These are phyloP conservation scores for Rhodocollybia butyracea DNA, from an alignment of 768 basidiomycete species.

Conservation along the genomic window DNA sequence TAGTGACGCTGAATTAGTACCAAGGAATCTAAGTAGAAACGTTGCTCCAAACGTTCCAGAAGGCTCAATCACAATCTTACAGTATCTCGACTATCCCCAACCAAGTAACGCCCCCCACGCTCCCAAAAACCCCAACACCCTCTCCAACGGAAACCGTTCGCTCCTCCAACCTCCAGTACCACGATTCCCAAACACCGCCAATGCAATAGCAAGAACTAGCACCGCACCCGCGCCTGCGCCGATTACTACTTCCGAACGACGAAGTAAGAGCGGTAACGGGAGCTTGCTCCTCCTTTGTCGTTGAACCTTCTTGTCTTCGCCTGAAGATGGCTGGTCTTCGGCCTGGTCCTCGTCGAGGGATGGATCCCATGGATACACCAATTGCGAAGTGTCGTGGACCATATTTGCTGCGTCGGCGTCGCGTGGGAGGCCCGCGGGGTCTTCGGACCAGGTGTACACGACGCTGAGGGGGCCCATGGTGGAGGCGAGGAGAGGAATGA, in stretches of 20 bases:
- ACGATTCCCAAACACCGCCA: slow-evolving; percentile 50
- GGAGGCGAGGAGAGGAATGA: slow-evolving; percentile 45
- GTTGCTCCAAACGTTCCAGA: too few relatives aligned
- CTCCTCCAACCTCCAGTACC: slow-evolving; percentile 1
- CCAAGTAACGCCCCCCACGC: too few relatives aligned
- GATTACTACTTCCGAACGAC: slow-evolving; percentile 18
- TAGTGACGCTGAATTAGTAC: too few relatives aligned
- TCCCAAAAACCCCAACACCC: not conserved
- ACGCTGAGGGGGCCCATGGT: slow-evolving; percentile 82
- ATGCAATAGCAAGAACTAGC: slow-evolving; percentile 65
- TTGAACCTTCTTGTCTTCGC: slow-evolving; percentile 8
- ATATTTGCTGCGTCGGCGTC: slow-evolving; percentile 61
- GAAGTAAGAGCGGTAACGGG: slow-evolving; percentile 2
- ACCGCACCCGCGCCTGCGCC: slow-evolving; percentile 47
- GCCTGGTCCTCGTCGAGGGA: slow-evolving; percentile 18
- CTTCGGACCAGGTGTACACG: slow-evolving; percentile 70
- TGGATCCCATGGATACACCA: slow-evolving; percentile 53
- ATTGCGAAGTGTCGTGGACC: slow-evolving; percentile 49
- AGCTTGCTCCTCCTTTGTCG: slow-evolving; percentile 15
- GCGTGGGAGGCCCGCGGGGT: slow-evolving; percentile 34
- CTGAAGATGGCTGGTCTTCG: slow-evolving; percentile 11
- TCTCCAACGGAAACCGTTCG: not conserved
- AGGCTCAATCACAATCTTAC: too few relatives aligned
- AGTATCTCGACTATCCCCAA: too few relatives aligned
- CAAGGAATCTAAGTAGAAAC: too few relatives aligned